Base-by-base conservation (phyloP, 768 basidiomycete genomes). In the Psilocybe cubensis region DNA sequence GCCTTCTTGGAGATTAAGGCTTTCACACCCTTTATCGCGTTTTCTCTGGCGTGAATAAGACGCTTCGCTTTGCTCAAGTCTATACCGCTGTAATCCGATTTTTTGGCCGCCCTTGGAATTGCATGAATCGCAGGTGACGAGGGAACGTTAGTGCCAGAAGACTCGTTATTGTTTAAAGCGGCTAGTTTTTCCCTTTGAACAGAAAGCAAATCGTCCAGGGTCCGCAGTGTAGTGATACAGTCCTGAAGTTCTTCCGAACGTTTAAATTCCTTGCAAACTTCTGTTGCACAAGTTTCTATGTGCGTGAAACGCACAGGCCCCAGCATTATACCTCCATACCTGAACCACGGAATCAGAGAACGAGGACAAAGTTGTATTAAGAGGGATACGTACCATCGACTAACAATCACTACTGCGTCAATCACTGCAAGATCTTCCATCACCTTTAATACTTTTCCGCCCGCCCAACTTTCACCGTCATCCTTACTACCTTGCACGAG, bases 241-340 rank as follows among this genome's bases (percentile, higher is more conserved):
- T 89, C 88, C 18, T 83, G 82, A 51, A 91, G 74, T 60, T 91
- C 89, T 58, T 92, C 89, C 52, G 80, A 72, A 45, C 80, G 78
- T 57, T 82, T 85, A 77, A 89, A 92, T 29, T 74, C 73, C 14
- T 79, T 82, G 68, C 90, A 92, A 12, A 89, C 91, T 68, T 94
- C 90, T 14, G 78, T 68, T 4, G 91, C 75, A 67, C 91, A 92
- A 1, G 80, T 84, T 69, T 91, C 87, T 63, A 94, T 88, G 64
- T 94, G 92, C 2, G 79, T 69, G 69, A 94, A 94, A 29, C 92
- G 75, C 57, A 76, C 80, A 4, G 91, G 88, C 2, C 92, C 92
- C 3, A 94, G 76, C 75, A 92, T 74, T 6, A 80, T 85, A n/a
- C 92, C 92, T 0, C 91, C 92, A 63, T 85, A 92, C 89, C 91